Percentiles rank a stretch among this genome's conserved stretches.
Conservation (phyloP, 257 asterid genomes). For the Lantana camara region DNA sequence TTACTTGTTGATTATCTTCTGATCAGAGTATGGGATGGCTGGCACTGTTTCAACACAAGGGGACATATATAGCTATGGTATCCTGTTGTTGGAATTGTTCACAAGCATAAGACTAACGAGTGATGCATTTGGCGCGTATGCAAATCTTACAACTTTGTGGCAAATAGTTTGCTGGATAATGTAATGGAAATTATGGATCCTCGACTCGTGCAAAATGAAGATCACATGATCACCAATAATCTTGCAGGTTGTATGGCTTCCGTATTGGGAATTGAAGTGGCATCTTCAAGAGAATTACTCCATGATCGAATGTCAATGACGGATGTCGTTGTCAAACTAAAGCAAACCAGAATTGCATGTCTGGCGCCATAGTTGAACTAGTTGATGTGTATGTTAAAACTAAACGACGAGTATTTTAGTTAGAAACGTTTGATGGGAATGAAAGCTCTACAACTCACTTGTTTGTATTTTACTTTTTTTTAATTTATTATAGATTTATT, state of each 20-base stretch:
- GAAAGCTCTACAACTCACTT: too few species aligned
- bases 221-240: background rate
- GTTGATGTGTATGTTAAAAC: too few species aligned
- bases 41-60: constrained; percentile 26
- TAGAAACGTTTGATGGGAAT: too few species aligned
- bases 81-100: constrained; percentile 38
- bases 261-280: constrained; percentile 18
- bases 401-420: too few species aligned
- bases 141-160: too few species aligned
- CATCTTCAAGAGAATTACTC: constrained; percentile 23
- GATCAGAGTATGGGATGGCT: constrained; percentile 36
- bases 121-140: constrained; percentile 8
- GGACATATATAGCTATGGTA: constrained; percentile 36
- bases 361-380: too few species aligned
- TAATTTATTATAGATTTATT: too few species aligned
- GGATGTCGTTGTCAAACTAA: constrained; percentile 23
- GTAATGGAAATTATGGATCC: too few species aligned
- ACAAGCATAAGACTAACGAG: constrained; percentile 29
- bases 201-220: background rate
- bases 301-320: constrained; percentile 26
- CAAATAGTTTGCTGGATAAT: too few species aligned
- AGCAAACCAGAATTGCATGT: constrained; percentile 6
- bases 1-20: background rate
- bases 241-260: constrained; percentile 11
- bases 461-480: too few species aligned